phyloP scores from a whole-genome alignment of 768 basidiomycete genomes.

The Panellus pusillus region DNA sequence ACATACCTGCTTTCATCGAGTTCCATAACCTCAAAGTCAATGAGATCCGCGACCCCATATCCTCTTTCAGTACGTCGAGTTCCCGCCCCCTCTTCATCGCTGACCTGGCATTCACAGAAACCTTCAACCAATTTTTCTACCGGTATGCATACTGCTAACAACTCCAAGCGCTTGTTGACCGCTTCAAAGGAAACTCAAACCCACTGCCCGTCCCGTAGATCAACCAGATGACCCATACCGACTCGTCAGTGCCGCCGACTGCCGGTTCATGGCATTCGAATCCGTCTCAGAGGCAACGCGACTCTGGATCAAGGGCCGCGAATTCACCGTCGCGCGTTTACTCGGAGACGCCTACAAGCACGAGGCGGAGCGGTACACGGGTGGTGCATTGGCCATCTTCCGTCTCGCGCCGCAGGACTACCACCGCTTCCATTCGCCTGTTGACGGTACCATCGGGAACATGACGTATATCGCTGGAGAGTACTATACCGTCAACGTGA shows the following conservation, averaged over 20 bases:
- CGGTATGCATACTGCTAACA: conserved; percentile 37
- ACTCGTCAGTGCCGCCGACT: conserved; percentile 91
- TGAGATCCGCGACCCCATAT: conserved; percentile 81
- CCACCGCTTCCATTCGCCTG: conserved; percentile 89
- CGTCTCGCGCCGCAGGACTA: conserved; percentile 93
- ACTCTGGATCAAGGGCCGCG: conserved; percentile 96
- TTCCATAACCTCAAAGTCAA: conserved; percentile 84
- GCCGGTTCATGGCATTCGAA: conserved; percentile 93
- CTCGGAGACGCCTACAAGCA: conserved; percentile 77
- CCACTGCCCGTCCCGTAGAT: conserved; percentile 74
- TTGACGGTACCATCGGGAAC: conserved; percentile 79
- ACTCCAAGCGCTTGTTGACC: background rate
- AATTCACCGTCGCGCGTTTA: conserved; percentile 79
- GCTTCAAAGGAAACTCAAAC: conserved; percentile 74
- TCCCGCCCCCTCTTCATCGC: background rate
- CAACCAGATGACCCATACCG: conserved; percentile 71
- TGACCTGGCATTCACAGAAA: conserved; percentile 49
- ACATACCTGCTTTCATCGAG: conserved; percentile 85
- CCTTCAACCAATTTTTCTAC: conserved; percentile 93
- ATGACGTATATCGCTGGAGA: conserved; percentile 87
- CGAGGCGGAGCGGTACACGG: conserved; percentile 68
- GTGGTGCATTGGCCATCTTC: conserved; percentile 88
- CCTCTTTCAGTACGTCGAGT: conserved; percentile 70
- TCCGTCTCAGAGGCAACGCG: conserved; percentile 81
- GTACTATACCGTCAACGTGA: conserved; percentile 93